Evolutionary conservation across 257 asterid species (phyloP).

Genomic region (Nicotiana benthamiana): DNA sequence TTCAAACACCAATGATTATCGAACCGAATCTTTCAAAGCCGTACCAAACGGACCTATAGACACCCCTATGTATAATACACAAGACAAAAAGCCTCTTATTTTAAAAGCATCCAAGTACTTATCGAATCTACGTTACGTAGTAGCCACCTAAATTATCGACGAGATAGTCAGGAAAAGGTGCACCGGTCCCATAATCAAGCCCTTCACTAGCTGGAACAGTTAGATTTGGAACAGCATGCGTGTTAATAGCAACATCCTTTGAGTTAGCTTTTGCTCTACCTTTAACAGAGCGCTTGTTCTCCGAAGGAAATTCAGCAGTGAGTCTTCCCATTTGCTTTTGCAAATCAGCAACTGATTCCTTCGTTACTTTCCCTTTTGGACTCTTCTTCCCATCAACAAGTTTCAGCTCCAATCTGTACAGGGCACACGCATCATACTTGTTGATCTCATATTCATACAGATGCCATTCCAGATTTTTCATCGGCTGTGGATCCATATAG

Average conservation of each 20-base stretch:
- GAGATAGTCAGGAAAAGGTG: slow-evolving; percentile 38
- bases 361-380: slow-evolving; percentile 66
- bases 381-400: slow-evolving; percentile 58
- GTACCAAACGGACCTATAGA: too few species aligned
- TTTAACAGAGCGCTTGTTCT: slow-evolving; percentile 26
- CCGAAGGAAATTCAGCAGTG: slow-evolving; percentile 64
- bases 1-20: too few species aligned
- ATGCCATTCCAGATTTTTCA: slow-evolving; percentile 84
- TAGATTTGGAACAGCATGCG: slow-evolving; percentile 7
- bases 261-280: slow-evolving; percentile 20
- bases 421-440: slow-evolving; percentile 57
- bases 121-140: slow-evolving; percentile 26
- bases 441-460: slow-evolving; percentile 74
- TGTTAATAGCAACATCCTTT: slow-evolving; percentile 13
- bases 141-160: slow-evolving; percentile 47
- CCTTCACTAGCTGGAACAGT: slow-evolving; percentile 26
- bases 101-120: slow-evolving; percentile 3
- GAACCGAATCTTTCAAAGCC: too few species aligned
- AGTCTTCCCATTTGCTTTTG: slow-evolving; percentile 89
- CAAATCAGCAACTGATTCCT: slow-evolving; percentile 72
- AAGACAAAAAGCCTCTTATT: slow-evolving; percentile 23
- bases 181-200: slow-evolving; percentile 31
- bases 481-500: slow-evolving; percentile 98
- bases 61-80: slow-evolving; percentile 15
- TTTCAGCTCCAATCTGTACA: slow-evolving; percentile 78